These are phyloP conservation scores for Paracoccidioides brasiliensis DNA, from an alignment of 2,329 filamentous ascomycete genomes.

Conservation along the genomic window DNA sequence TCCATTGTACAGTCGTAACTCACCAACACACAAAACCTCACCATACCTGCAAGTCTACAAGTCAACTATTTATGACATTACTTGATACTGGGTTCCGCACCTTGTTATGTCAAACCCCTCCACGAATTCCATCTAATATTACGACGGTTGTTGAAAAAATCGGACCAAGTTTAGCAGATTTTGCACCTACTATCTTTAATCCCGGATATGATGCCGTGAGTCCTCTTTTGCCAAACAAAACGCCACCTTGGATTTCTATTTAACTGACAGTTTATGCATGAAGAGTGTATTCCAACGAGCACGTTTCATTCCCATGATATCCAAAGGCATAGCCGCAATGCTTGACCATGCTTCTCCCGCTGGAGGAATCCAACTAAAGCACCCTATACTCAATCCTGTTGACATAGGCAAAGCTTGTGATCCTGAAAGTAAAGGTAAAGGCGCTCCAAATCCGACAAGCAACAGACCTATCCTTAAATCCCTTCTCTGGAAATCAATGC, in stretches of 20 bases:
- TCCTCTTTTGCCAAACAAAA: not conserved
- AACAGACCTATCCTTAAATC: slow-evolving; percentile 15
- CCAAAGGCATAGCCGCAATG: slow-evolving; percentile 23
- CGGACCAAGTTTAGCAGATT: slow-evolving; percentile 13
- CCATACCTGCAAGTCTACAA: not conserved
- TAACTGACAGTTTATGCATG: not conserved
- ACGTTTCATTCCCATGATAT: slow-evolving; percentile 22
- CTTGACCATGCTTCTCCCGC: slow-evolving; percentile 14
- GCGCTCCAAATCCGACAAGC: not conserved
- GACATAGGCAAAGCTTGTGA: slow-evolving; percentile 4
- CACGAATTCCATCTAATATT: not conserved
- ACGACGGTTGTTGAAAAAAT: slow-evolving; percentile 3
- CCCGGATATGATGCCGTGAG: slow-evolving; percentile 20
- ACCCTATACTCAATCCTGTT: not conserved
- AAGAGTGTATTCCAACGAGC: slow-evolving; percentile 26
- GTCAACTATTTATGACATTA: slow-evolving; percentile 10
- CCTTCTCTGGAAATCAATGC: slow-evolving; percentile 23
- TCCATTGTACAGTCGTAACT: not conserved
- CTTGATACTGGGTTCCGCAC: slow-evolving; percentile 17
- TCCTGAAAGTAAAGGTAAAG: not conserved
- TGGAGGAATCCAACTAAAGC: slow-evolving; percentile 8
- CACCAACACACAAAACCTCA: not conserved
- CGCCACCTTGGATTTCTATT: not conserved
- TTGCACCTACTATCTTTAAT: slow-evolving; percentile 21
- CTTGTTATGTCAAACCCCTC: slow-evolving; percentile 10